These are phyloP conservation scores for Aspergillus diversus DNA, from an alignment of 495 filamentous ascomycete species.

Conservation along the genomic window DNA sequence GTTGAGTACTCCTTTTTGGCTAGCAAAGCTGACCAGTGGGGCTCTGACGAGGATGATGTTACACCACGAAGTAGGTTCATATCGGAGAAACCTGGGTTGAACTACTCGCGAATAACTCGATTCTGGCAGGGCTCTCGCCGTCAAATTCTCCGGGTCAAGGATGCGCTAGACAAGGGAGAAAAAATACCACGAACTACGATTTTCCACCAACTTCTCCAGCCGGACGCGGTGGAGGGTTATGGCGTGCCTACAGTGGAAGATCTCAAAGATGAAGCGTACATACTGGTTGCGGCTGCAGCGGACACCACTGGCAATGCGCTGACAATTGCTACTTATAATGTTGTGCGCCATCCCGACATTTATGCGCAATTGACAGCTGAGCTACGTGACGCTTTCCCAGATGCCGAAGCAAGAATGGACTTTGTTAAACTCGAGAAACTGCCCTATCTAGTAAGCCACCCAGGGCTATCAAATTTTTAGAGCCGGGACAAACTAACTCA, in stretches of 20 bases:
- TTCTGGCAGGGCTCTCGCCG: conserved; percentile 16
- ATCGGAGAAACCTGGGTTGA: background rate
- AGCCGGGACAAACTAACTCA: background rate
- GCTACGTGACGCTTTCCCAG: conserved; percentile 38
- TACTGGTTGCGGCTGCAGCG: conserved; percentile 35
- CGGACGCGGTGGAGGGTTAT: conserved; percentile 26
- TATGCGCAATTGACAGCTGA: conserved; percentile 34
- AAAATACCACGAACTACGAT: conserved; percentile 31
- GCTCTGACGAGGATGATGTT: conserved; percentile 23
- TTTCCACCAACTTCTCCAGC: conserved; percentile 39
- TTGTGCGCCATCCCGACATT: conserved; percentile 35
- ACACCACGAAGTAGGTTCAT: conserved; percentile 28
- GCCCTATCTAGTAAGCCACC: conserved; percentile 37
- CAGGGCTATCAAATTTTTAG: background rate
- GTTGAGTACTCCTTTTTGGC: conserved; percentile 26
- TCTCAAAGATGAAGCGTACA: conserved; percentile 38
- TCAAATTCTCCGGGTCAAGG: conserved; percentile 25
- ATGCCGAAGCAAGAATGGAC: conserved; percentile 23
- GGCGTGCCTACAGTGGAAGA: conserved; percentile 25
- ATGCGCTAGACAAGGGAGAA: conserved; percentile 26
- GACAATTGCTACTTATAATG: conserved; percentile 40
- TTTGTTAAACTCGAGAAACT: conserved; percentile 32
- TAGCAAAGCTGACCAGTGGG: conserved; percentile 22
- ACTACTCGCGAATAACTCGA: background rate
- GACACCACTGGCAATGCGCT: conserved; percentile 48